phyloP scores from a whole-genome alignment of 177 flowering plant genomes.

The Tripterygium wilfordii region DNA sequence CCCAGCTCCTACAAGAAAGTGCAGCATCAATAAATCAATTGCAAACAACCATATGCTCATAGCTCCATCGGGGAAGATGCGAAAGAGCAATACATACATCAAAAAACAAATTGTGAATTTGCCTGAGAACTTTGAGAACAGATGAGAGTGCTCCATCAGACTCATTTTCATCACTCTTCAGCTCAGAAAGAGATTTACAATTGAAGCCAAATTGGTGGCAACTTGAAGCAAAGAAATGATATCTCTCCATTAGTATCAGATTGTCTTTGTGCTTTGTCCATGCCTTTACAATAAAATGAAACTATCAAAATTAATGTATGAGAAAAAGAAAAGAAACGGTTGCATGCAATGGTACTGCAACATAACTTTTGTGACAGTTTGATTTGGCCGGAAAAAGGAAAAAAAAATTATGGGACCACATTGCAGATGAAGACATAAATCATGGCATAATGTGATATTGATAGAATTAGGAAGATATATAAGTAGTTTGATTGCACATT shows the following conservation, averaged over 20 bases:
- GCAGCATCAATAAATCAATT: slow-evolving; percentile 1
- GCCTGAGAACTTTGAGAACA: slow-evolving; percentile 61
- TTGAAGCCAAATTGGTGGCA: slow-evolving; percentile 50
- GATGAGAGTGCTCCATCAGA: slow-evolving; percentile 73
- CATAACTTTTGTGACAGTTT: too few relatives aligned
- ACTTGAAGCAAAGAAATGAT: slow-evolving; percentile 83
- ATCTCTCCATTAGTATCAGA: slow-evolving; percentile 69
- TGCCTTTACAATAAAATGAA: too few relatives aligned
- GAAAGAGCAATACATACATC: slow-evolving; percentile 32
- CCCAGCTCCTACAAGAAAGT: slow-evolving; percentile 33
- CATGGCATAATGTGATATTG: too few relatives aligned
- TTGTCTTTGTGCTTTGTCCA: slow-evolving; percentile 69
- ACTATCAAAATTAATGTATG: background rate
- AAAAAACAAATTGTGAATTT: slow-evolving; percentile 54
- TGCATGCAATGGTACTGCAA: too few relatives aligned
- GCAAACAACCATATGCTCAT: background rate
- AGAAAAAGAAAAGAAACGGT: too few relatives aligned
- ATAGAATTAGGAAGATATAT: too few relatives aligned
- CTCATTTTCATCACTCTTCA: slow-evolving; percentile 74
- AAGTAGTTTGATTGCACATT: background rate
- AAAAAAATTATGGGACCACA: too few relatives aligned
- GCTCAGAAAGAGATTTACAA: slow-evolving; percentile 57
- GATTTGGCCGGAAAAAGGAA: too few relatives aligned
- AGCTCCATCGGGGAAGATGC: background rate
- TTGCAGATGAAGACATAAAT: too few relatives aligned